Evolutionary conservation across 1,284 basidiomycete genomes (phyloP), one percentile per base, ranked within the genome.

Genomic region (Sporisorium iseilematis-ciliati): DNA sequence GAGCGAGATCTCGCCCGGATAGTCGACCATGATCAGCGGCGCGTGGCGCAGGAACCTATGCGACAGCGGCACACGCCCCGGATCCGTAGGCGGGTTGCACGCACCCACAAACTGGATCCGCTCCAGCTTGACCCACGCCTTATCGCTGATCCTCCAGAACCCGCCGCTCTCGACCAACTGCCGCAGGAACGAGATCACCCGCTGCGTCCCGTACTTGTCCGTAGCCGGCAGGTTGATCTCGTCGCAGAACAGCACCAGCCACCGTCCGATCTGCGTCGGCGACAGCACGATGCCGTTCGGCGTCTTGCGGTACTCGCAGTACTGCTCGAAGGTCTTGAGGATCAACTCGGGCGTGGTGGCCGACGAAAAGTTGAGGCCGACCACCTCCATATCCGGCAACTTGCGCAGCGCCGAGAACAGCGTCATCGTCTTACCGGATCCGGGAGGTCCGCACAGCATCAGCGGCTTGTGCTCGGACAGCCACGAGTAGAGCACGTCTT

Each of bases 401-500:
- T 99, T 99, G 62, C 97, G 91, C 35, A 99, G 89, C 5, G 97
- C 97, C 77, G 94, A 97, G 88, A 99, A 98, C n/a, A 99, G 88
- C 0, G 97, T 99, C 97, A 99, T 99, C 5, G 97, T 99, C 88
- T 99, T 99, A 42, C 97, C 97, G 25, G 96, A 98, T 82, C 97
- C 97, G 7, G 97, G 97, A 81, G 97, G 97, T 51, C 97, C 97
- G 85, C 97, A 99, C 23, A 99, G 90, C 91, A 99, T 93, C 61
- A 99, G 89, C 6, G 97, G 97, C 85, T 98, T 98, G 87, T 99
- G 96, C 85, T 99, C 97, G 0, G 95, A 95, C 2, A 99, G 88
- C 95, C 96, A 99, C 0, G 95, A 97, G 86, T 99, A 99, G 1
- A 99, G 88, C 29, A 99, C 94, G 84, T 98, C 95, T 85, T 99